Base-by-base conservation (phyloP, 2,329 filamentous ascomycete genomes). In the Alternaria solani region DNA sequence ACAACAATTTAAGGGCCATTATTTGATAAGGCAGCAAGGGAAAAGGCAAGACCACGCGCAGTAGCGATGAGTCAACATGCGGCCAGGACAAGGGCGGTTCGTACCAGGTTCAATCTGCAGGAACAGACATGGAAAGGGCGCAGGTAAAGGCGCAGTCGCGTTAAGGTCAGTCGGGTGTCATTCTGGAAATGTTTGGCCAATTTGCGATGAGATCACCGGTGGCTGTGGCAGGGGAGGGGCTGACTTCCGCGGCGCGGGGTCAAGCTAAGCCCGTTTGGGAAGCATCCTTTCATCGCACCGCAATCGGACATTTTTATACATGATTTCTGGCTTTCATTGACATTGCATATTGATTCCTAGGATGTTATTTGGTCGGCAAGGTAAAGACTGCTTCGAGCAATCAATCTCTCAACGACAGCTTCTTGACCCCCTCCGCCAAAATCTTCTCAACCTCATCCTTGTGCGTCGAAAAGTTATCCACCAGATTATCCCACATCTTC, bases 401-500 rank as follows among this genome's bases (percentile, higher is more conserved):
- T 23, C 5, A 36, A 7, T 12, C 5, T 36, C n/a, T 49, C 41
- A 23, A 43, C 41, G 55, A 65, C 30, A 69, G 16, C 46, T 69
- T 71, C 67, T 75, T 72, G 30, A 72, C 63, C 7, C 65, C 75
- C 55, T 77, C 75, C 0, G 72, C 73, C 61, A 84, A 57, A 53
- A 84, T 78, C 64, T 77, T 79, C 53, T 84, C 79, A 11, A 85
- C 75, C 65, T 84, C 82, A 26, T 83, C 78, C 20, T 77, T 74
- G 63, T 85, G 80, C 47, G 69, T 75, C 0, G 79, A 81, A 60
- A 86, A 86, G 65, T 85, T 84, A 66, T 85, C 84, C 2, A 86
- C 82, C 8, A 86, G 72, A 53, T 80, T 76, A 70, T 86, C 84
- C 71, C 84, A 86, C 84, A 86, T 77, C 57, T 72, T 75, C 0